These are phyloP conservation scores for Verticillium alfalfae DNA, from an alignment of 2,329 filamentous ascomycete genomes.

Conservation along the genomic window DNA sequence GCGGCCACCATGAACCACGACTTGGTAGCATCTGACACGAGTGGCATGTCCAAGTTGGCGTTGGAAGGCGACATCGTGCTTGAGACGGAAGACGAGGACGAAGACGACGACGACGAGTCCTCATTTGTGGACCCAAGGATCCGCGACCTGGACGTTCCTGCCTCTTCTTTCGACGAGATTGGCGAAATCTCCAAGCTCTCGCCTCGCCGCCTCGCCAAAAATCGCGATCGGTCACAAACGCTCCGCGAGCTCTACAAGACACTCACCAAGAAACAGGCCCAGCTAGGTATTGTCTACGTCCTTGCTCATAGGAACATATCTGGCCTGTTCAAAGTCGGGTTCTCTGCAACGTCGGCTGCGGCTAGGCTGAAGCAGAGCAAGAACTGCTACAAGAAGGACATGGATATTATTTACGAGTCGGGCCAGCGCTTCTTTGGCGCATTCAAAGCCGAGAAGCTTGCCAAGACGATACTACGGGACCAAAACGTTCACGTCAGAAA, in stretches of 20 bases:
- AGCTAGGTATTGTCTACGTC: neutral
- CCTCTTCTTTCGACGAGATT: neutral
- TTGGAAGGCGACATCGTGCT: too few species aligned
- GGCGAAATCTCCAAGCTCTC: neutral
- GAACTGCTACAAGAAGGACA: neutral
- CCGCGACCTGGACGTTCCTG: too few species aligned
- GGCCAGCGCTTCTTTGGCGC: neutral
- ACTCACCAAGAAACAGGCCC: neutral
- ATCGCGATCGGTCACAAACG: neutral
- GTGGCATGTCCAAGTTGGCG: too few species aligned
- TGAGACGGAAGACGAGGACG: too few species aligned
- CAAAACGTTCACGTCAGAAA: neutral
- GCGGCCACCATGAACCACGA: too few species aligned
- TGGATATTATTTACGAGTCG: neutral
- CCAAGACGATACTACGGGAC: rapidly evolving
- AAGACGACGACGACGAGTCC: too few species aligned
- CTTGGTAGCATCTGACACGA: too few species aligned
- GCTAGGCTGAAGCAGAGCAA: neutral
- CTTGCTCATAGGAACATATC: neutral
- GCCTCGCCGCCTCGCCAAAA: neutral
- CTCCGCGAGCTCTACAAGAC: neutral
- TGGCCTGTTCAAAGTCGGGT: neutral
- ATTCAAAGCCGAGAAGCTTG: neutral
- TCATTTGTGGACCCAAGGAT: too few species aligned
- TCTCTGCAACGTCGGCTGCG: neutral